Percentiles rank a stretch among this genome's conserved stretches.
Conservation (phyloP, 352 stramenopile genomes). For the Aphanomyces invadans region DNA sequence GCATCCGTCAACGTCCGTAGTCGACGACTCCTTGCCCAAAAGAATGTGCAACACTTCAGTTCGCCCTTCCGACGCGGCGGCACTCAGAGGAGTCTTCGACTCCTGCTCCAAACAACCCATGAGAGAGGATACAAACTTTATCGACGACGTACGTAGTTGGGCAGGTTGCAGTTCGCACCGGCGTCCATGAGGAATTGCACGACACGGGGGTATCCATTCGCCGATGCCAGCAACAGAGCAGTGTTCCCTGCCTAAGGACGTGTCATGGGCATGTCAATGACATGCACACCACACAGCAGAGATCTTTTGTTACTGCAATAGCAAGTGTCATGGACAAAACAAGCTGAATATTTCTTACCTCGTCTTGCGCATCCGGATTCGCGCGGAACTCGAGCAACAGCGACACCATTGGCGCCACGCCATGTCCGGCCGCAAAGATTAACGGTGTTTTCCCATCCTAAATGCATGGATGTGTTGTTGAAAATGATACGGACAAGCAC, state of each 20-base stretch:
- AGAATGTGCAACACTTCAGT: neutral
- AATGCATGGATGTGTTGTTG: neutral
- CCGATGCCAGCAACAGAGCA: slow-evolving; percentile 2
- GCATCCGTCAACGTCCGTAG: slow-evolving; percentile 4
- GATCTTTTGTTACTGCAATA: no score
- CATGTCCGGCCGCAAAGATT: slow-evolving; percentile 5
- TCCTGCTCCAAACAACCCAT: neutral
- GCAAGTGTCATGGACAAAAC: no score
- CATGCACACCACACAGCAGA: no score
- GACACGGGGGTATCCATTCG: slow-evolving; percentile 5
- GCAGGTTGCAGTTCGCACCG: neutral
- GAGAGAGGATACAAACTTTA: neutral
- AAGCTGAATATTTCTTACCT: slow-evolving; percentile 8
- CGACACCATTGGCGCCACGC: neutral
- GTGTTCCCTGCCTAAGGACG: slow-evolving; percentile 9
- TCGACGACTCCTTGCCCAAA: neutral
- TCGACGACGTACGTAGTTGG: slow-evolving; percentile 8
- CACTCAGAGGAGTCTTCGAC: slow-evolving; percentile 2
- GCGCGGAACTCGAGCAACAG: slow-evolving; percentile 9
- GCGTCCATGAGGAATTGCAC: slow-evolving; percentile 11
- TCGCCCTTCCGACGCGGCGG: slow-evolving; percentile 4
- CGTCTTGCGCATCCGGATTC: slow-evolving; percentile 11
- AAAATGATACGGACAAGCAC: neutral
- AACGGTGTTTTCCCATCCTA: slow-evolving; percentile 22
- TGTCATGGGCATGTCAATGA: no score